Evolutionary conservation across 495 filamentous ascomycete species (phyloP), one percentile per base, ranked within the genome.

Genomic region (Lophiostoma macrostomum): DNA sequence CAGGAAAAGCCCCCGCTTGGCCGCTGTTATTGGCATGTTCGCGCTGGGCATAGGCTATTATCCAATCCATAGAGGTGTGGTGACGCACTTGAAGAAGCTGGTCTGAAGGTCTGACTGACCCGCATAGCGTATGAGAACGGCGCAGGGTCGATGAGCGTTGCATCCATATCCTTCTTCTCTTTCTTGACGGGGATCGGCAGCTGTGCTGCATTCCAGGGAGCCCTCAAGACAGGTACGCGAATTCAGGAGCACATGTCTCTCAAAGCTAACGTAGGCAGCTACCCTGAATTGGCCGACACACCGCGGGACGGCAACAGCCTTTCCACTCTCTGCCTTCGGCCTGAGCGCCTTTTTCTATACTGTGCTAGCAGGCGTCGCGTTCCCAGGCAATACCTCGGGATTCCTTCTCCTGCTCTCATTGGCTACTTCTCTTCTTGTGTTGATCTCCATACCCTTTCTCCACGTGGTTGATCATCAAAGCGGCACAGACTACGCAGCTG

Each of bases 311-410:
- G 93, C 93, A 12, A 97, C 93, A 5, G 90, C 89, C 2, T 88
- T 97, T 64, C 91, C 93, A 5, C 72, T 98, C 37, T 84, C 91
- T 34, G 90, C 88, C 4, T 96, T 97, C 67, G 93, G 93, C 20
- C 75, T 98, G 25, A 96, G 91, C 71, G 93, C 93, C 39, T 90
- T 97, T 67, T 95, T 97, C 77, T 98, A 95, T 74, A 86, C 93
- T 14, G 74, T 80, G 16, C 70, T 90, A 19, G 87, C 90, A 3
- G 77, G 78, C 28, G 60, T 91, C 38, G 75, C 89, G 41, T 95
- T 96, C 71, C 88, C 91, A 22, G 88, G 88, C 39, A 81, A 91
- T 57, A 94, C 88, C 7, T 80, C 82, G 36, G 75, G 76, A 28
- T 91, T 96, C 61, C 78, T 98, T 34, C 74, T 91, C 30, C 67